These are phyloP conservation scores for Aspergillaceae sp. DNA, from an alignment of 2,329 filamentous ascomycete species.

Conservation along the genomic window DNA sequence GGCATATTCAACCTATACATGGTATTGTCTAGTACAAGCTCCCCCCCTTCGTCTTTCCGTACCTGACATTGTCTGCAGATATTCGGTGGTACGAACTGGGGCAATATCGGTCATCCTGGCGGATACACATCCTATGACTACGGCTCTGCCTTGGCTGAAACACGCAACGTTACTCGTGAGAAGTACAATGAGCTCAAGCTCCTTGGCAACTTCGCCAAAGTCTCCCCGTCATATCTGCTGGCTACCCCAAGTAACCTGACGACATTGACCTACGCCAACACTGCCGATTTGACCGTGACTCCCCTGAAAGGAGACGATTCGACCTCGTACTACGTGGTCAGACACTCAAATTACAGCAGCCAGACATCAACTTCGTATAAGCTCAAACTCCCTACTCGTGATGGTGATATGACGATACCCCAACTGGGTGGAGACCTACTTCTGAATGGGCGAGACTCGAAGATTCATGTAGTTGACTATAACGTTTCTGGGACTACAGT, in stretches of 20 bases:
- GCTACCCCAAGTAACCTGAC: slow-evolving; percentile 44
- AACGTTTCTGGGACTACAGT: slow-evolving; percentile 32
- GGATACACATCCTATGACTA: slow-evolving; percentile 57
- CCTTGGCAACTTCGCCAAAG: slow-evolving; percentile 64
- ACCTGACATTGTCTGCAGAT: slow-evolving; percentile 33
- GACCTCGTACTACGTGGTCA: slow-evolving; percentile 51
- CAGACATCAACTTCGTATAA: slow-evolving; percentile 52
- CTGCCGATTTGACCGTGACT: slow-evolving; percentile 50
- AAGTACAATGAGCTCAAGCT: slow-evolving; percentile 76
- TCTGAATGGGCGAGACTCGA: slow-evolving; percentile 36
- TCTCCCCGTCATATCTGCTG: slow-evolving; percentile 60
- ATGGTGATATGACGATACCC: slow-evolving; percentile 32
- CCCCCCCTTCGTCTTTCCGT: background rate
- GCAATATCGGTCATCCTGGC: slow-evolving; percentile 63
- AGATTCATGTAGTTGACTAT: slow-evolving; percentile 37
- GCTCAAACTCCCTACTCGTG: slow-evolving; percentile 46
- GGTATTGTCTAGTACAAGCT: slow-evolving; percentile 34
- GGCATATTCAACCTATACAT: slow-evolving; percentile 68
- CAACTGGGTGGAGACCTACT: slow-evolving; percentile 32
- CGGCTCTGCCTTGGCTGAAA: slow-evolving; percentile 58
- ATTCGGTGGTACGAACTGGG: slow-evolving; percentile 77
- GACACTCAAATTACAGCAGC: slow-evolving; percentile 59
- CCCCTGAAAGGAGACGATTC: slow-evolving; percentile 50
- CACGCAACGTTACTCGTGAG: slow-evolving; percentile 58
- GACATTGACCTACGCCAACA: slow-evolving; percentile 42